Conservation (phyloP, 768 basidiomycete genomes). For the Hygrophorus pudorinus region DNA sequence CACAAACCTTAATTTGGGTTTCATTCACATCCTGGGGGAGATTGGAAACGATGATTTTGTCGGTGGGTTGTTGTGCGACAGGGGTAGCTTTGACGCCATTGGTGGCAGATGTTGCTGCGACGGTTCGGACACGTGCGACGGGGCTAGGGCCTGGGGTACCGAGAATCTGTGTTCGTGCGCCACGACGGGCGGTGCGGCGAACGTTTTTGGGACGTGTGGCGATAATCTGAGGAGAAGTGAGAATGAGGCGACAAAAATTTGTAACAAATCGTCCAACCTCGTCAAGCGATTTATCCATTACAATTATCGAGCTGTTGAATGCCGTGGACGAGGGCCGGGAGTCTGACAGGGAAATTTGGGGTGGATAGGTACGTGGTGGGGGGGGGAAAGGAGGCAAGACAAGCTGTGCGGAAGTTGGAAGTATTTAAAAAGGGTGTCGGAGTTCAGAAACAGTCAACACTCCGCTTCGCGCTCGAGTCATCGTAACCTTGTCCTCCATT, state of each 20-base stretch:
- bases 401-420: slow-evolving; percentile 16
- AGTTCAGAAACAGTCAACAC: neutral
- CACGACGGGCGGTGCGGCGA: slow-evolving; percentile 34
- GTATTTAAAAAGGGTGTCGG: neutral
- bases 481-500: neutral
- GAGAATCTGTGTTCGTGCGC: slow-evolving; percentile 48
- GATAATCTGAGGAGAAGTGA: slow-evolving; percentile 47
- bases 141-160: slow-evolving; percentile 42
- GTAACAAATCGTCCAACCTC: slow-evolving; percentile 42
- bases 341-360: no score
- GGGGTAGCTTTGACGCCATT: slow-evolving; percentile 30
- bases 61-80: slow-evolving; percentile 39
- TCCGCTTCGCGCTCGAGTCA: neutral
- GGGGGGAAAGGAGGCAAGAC: slow-evolving; percentile 10
- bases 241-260: slow-evolving; percentile 17
- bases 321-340: slow-evolving; percentile 7
- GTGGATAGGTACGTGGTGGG: slow-evolving; percentile 10
- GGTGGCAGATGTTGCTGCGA: slow-evolving; percentile 31
- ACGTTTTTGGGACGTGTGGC: slow-evolving; percentile 45
- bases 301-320: slow-evolving; percentile 8
- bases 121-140: slow-evolving; percentile 40
- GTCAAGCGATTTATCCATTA: slow-evolving; percentile 80
- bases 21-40: slow-evolving; percentile 92
- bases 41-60: slow-evolving; percentile 95
- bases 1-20: slow-evolving; percentile 77